phyloP scores from a whole-genome alignment of 805 yeast species.

The Torulaspora franciscae region DNA sequence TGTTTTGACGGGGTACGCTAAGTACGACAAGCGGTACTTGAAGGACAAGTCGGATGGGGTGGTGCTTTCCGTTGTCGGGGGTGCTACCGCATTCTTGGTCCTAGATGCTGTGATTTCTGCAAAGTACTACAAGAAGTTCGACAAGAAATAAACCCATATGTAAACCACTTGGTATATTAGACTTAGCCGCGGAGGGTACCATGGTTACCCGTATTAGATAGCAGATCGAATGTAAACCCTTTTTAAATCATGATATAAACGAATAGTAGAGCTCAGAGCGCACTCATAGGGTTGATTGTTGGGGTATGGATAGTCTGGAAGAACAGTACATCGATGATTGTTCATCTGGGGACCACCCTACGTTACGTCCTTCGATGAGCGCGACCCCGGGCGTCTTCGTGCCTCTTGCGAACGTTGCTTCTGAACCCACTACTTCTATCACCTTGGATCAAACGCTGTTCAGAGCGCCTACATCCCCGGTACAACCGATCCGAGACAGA shows the following conservation, averaged over 20 bases:
- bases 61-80: slow-evolving; percentile 48
- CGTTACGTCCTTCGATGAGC: background rate
- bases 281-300: background rate
- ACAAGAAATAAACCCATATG: slow-evolving; percentile 33
- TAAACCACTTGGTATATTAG: background rate
- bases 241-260: background rate
- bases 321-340: slow-evolving; percentile 7
- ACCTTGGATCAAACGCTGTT: slow-evolving; percentile 15
- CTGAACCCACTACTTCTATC: slow-evolving; percentile 19
- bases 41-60: slow-evolving; percentile 41
- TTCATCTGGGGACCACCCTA: background rate
- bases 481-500: background rate
- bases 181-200: background rate
- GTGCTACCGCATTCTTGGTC: slow-evolving; percentile 50
- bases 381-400: background rate
- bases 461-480: slow-evolving; percentile 9
- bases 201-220: background rate
- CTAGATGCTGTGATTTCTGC: slow-evolving; percentile 51
- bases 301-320: slow-evolving; percentile 3
- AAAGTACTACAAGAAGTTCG: slow-evolving; percentile 52
- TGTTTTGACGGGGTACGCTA: slow-evolving; percentile 44
- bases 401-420: slow-evolving; percentile 1
- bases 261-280: background rate
- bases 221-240: no score
- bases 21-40: slow-evolving; percentile 47